Percentiles rank a stretch among this genome's conserved stretches.
phyloP scores from a whole-genome alignment of 2,329 filamentous ascomycete genomes.

The Phyllosticta citriasiana region DNA sequence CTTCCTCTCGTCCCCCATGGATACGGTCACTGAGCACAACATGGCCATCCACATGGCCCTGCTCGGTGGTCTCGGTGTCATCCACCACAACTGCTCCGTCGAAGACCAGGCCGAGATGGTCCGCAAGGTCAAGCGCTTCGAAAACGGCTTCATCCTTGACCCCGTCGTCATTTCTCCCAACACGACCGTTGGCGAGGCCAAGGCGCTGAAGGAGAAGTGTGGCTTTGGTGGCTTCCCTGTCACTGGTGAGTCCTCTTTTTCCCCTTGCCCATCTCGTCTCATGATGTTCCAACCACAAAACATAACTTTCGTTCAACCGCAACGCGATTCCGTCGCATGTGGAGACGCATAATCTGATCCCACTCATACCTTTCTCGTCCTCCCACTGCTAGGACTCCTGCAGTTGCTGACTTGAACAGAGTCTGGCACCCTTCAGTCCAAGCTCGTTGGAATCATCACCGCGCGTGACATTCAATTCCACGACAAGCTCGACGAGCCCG shows the following conservation, averaged over 20 bases:
- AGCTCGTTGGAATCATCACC: conserved; percentile 94
- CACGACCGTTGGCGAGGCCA: conserved; percentile 85
- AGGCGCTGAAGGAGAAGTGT: conserved; percentile 92
- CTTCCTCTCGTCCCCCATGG: conserved; percentile 97
- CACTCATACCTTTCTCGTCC: conserved; percentile 17
- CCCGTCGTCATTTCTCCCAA: conserved; percentile 81
- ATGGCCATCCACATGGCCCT: conserved; percentile 98
- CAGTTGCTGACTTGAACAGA: conserved; percentile 44
- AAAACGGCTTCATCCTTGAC: conserved; percentile 98
- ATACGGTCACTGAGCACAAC: conserved; percentile 97
- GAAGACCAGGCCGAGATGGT: conserved; percentile 98
- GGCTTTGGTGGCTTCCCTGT: conserved; percentile 98
- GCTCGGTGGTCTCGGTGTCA: conserved; percentile 81
- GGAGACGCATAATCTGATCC: conserved; percentile 53
- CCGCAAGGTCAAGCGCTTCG: conserved; percentile 95
- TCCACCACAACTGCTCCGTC: conserved; percentile 99
- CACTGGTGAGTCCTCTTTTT: conserved; percentile 63
- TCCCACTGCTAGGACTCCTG: conserved; percentile 23
- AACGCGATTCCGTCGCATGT: conserved; percentile 76
- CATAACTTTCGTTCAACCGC: conserved; percentile 99
- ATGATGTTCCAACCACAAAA: conserved; percentile 66
- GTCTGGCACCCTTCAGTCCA: conserved; percentile 83
- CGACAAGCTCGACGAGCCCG: conserved; percentile 57
- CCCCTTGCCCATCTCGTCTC: conserved; percentile 19
- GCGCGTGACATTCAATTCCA: conserved; percentile 98